Evolutionary conservation across 169 alveolate genomes (phyloP), one percentile per base, ranked within the genome.

Genomic region (Cardiosporidium cionae): DNA sequence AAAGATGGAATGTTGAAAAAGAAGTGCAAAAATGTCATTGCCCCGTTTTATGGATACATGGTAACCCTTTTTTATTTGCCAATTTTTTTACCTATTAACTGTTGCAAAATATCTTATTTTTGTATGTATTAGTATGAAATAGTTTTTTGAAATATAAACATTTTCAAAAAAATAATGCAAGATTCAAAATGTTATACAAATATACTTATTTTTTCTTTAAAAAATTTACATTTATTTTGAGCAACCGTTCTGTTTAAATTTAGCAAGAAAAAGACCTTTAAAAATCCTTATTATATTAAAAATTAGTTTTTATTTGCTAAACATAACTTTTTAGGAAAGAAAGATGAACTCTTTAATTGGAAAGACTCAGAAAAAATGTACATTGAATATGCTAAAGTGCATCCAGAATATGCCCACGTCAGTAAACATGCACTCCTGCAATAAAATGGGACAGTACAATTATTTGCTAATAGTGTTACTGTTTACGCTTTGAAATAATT

Each of bases 11-110:
- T 28, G 82, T 81, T 25, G 87, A 81, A 29, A 65, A 81, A 3
- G 87, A 81, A 72, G 52, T 80, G 29, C 29, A 64, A 33, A 80
- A 69, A 2, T 81, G 87, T 63, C 69, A 70, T 63, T 83, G 88
- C 68, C 88, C 88, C 31, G 65, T 75, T 53, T 73, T 83, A 31
- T 81, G 85, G 85, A 81, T 83, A 31, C 88, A 83, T 53, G 88
- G 88, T 35, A 29, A 36, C 34, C 62, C 29, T n/a, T n/a, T 44
- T 16, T 44, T n/a, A 44, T 44, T 44, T 44, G n/a, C 16, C 16
- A 16, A 44, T 44, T 16, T 44, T 44, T 44, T 16, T 44, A 44
- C n/a, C 16, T 44, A 44, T 44, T n/a, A n/a, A n/a, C n/a, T n/a
- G n/a, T n/a, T n/a, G n/a, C n/a, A n/a, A n/a, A n/a, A n/a, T n/a